These are phyloP conservation scores for Aspergillus phoenicis DNA, from an alignment of 2,329 filamentous ascomycete genomes.

Conservation along the genomic window DNA sequence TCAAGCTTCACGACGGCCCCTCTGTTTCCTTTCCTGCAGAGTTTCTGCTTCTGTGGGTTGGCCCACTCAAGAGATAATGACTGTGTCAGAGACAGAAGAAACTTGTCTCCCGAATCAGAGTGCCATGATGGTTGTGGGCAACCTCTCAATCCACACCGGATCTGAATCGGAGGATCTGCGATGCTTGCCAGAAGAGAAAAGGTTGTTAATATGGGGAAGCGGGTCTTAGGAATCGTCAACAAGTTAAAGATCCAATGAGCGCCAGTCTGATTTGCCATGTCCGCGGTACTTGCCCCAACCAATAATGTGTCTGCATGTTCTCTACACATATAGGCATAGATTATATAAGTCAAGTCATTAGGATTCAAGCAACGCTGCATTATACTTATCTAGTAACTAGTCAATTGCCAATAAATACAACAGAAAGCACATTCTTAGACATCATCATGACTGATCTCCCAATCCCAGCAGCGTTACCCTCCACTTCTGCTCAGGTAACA, in stretches of 20 bases:
- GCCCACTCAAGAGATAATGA: too few relatives aligned
- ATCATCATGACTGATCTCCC: too few relatives aligned
- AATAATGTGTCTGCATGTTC: neutral
- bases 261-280: too few relatives aligned
- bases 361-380: neutral
- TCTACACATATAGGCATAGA: too few relatives aligned
- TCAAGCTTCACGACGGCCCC: neutral
- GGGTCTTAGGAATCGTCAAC: neutral
- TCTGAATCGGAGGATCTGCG: neutral
- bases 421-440: neutral
- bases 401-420: neutral
- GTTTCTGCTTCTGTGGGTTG: neutral
- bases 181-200: neutral
- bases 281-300: neutral
- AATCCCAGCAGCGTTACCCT: too few relatives aligned
- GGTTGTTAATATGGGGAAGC: slow-evolving; percentile 9
- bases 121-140: neutral
- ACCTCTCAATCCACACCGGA: neutral
- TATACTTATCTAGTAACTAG: neutral
- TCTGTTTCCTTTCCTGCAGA: neutral
- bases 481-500: too few relatives aligned
- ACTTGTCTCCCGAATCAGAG: too few relatives aligned
- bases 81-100: too few relatives aligned
- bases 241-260: neutral
- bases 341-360: neutral